Evolutionary conservation across 257 asterid genomes (phyloP), one percentile per base, ranked within the genome.

Genomic region (Plectranthus barbatus): DNA sequence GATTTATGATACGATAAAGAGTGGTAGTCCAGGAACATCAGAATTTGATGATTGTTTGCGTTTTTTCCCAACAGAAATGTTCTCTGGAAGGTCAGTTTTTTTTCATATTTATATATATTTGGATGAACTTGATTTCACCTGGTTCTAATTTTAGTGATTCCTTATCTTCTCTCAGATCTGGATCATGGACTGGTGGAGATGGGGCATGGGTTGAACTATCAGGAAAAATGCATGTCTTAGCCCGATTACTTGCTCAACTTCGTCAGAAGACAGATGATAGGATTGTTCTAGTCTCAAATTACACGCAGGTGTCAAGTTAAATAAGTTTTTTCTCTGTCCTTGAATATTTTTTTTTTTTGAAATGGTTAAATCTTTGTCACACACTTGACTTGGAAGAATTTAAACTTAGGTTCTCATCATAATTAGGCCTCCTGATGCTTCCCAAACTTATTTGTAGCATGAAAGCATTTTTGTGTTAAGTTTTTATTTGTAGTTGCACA

Each of bases 171-270:
- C 62, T 51, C 80, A 92, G 99, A 74, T 89, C 97, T 64, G 97
- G 99, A 70, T 64, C 97, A 8, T 92, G 99, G 99, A 86, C 90
- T 19, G 99, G 99, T 62, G 99, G 97, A 33, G 91, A 83, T 75
- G 99, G 99, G 54, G 62, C 81, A 59, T 92, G 99, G 99, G 95
- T 92, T 76, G 97, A 92, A 77, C 81, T 92, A 72, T 92, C 99
- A 1, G 99, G 99, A 74, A 92, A 92, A 87, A 92, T 92, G 97
- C 91, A 89, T 36, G 93, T 92, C 61, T 81, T 92, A 74, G 94
- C 99, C 65, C 88, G 97, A 46, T 78, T 92, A 73, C 93, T 92
- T 66, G 93, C 90, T 76, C 96, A 86, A 56, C 97, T 92, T 62
- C 94, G 90, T 42, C 90, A 80, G 58, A 82, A 74, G 81, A 92